Evolutionary conservation across 495 filamentous ascomycete species (phyloP).

Genomic region (Lentithecium fluviatile): DNA sequence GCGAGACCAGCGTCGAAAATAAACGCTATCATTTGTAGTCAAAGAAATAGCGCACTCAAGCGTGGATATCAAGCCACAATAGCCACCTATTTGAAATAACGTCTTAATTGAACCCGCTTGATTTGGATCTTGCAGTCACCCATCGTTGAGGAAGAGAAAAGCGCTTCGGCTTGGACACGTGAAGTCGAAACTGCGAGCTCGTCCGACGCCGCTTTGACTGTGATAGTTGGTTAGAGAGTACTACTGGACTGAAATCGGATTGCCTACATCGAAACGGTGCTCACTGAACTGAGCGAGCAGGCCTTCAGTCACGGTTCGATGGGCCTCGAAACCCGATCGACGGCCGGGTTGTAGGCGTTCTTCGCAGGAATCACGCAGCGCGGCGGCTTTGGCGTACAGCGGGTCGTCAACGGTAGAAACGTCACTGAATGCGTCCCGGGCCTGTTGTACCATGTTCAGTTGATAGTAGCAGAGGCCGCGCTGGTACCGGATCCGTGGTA

Average conservation of each 20-base stretch:
- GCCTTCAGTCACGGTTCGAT: not conserved
- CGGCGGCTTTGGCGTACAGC: not conserved
- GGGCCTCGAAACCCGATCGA: not conserved
- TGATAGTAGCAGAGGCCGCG: conserved; percentile 19
- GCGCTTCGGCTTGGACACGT: not conserved
- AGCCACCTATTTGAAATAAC: too few relatives aligned
- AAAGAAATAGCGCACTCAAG: too few relatives aligned
- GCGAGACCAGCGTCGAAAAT: too few relatives aligned
- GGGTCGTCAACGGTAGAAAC: not conserved
- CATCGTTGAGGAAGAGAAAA: not conserved
- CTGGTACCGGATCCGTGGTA: conserved; percentile 18
- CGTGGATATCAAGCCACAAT: too few relatives aligned
- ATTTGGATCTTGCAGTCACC: not conserved
- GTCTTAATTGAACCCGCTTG: not conserved
- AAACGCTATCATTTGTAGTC: too few relatives aligned
- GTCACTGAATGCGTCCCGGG: conserved; percentile 8
- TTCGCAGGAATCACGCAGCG: not conserved
- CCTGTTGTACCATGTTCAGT: conserved; percentile 12
- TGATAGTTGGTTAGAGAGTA: not conserved
- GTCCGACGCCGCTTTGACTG: not conserved
- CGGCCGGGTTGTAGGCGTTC: not conserved
- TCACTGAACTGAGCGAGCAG: not conserved
- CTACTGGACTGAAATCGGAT: not conserved
- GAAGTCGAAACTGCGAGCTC: not conserved
- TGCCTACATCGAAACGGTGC: not conserved